phyloP scores from a whole-genome alignment of 768 basidiomycete species.

The Amanita fuliginea region DNA sequence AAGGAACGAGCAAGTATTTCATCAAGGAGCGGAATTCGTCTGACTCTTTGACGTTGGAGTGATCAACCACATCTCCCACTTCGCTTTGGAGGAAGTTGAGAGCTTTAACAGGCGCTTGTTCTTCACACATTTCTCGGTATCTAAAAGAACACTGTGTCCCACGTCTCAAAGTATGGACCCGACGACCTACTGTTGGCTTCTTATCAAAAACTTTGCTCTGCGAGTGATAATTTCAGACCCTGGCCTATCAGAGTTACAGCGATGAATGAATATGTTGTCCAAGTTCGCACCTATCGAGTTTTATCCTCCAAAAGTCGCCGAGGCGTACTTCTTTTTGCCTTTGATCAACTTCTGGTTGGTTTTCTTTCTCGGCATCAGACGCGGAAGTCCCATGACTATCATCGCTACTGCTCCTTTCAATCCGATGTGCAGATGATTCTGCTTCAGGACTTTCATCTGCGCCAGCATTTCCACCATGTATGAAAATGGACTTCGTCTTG shows the following conservation, averaged over 20 bases:
- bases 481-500: conserved; percentile 39
- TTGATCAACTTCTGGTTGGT: not conserved
- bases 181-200: conserved; percentile 56
- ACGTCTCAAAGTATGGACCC: not conserved
- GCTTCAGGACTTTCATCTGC: conserved; percentile 8
- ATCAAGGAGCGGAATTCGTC: conserved; percentile 55
- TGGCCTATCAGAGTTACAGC: conserved; percentile 31
- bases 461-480: conserved; percentile 75
- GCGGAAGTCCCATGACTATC: conserved; percentile 6
- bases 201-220: conserved; percentile 49
- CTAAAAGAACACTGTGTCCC: conserved; percentile 21
- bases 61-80: conserved; percentile 64
- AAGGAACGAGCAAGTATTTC: conserved; percentile 44
- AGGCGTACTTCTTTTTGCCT: conserved; percentile 35
- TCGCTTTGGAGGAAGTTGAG: conserved; percentile 61
- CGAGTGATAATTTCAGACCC: conserved; percentile 52
- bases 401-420: conserved; percentile 5
- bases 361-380: conserved; percentile 9
- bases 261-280: not conserved
- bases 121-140: conserved; percentile 77
- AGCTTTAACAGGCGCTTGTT: conserved; percentile 47
- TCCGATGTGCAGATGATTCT: not conserved
- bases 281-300: conserved; percentile 44
- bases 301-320: conserved; percentile 76
- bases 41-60: conserved; percentile 49